Conservation (phyloP, 2,329 filamentous ascomycete genomes). For the Fusarium neocosmosporiellum region DNA sequence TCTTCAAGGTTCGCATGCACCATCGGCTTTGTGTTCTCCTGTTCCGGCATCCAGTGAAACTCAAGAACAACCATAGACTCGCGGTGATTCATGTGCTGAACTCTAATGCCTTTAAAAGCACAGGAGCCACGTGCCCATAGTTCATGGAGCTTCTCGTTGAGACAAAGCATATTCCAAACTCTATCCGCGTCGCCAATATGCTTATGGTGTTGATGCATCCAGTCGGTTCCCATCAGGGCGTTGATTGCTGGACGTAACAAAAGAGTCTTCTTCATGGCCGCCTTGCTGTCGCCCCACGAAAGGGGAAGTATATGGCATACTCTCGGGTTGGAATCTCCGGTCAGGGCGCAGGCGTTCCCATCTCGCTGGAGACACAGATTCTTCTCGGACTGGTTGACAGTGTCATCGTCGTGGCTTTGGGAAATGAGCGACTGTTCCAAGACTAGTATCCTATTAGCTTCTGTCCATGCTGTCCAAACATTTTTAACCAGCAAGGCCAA, state of each 20-base stretch:
- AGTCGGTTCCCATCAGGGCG: not conserved
- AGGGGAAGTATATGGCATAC: not conserved
- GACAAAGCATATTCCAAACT: not conserved
- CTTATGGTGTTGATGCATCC: not conserved
- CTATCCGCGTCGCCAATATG: not conserved
- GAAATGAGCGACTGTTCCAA: not conserved
- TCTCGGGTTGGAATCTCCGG: not conserved
- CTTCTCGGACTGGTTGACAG: not conserved
- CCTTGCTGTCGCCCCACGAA: not conserved
- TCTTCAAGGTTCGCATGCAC: not conserved
- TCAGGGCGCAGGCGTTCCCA: not conserved
- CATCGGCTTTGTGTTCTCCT: not conserved
- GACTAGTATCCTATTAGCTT: not conserved
- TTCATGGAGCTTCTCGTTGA: not conserved
- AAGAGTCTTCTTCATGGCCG: not conserved
- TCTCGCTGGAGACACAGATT: not conserved
- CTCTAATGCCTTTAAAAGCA: not conserved
- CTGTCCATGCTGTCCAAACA: not conserved
- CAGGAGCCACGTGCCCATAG: not conserved
- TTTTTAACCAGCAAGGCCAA: not conserved
- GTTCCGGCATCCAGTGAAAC: conserved; percentile 8
- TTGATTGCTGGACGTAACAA: not conserved
- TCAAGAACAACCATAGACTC: not conserved
- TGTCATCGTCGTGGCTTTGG: not conserved
- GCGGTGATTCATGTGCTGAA: not conserved